Base-by-base conservation (phyloP, 164 flowering plant species). In the Magnolia changhungtana region DNA sequence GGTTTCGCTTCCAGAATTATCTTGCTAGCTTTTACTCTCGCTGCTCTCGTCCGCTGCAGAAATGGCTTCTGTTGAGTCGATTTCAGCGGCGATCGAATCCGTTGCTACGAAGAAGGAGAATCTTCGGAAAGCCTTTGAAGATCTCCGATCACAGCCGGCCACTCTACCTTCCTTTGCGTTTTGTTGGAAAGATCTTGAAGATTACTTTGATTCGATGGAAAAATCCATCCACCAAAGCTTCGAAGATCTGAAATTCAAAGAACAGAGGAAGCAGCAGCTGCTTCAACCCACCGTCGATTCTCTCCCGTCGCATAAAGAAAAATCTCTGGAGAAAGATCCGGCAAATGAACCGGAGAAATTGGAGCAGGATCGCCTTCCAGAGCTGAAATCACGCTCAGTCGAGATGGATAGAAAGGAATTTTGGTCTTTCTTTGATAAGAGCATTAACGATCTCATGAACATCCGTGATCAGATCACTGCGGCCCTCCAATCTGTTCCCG, bases 171-270 rank as follows among this genome's bases (percentile, higher is more conserved):
- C 86, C 45, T 84, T 84, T 82, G 63, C 82, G 63, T 79, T 92
- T 83, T 71, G 83, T 50, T 90, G 96, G 94, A 55, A 86, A 72
- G 91, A 89, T 71, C 66, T 90, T 74, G 91, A 92, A 29, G 75
- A 87, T n/a, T 86, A 90, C 84, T 87, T 90, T 78, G 45, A 90
- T 77, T 74, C 87, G 66, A 51, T 88, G 76, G 85, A 88, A 59
- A 72, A 63, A 23, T 74, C 78, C 10, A 72, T 81, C 55, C 74
- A 80, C 23, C 31, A 71, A 9, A 78, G 83, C 45, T 78, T 81
- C 49, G 31, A 75, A 18, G 80, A 81, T 16, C 78, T 81, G 18
- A 58, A 81, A 52, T 68, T 78, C 8, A 75, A 61, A 37, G 76
- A 72, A 50, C 14, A 49, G n/a, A 58, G 37, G 37, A 45, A 68